Percentiles rank a stretch among this genome's conserved stretches.
Evolutionary conservation across 495 filamentous ascomycete species (phyloP).

Genomic region (Astrocystis sublimbata): DNA sequence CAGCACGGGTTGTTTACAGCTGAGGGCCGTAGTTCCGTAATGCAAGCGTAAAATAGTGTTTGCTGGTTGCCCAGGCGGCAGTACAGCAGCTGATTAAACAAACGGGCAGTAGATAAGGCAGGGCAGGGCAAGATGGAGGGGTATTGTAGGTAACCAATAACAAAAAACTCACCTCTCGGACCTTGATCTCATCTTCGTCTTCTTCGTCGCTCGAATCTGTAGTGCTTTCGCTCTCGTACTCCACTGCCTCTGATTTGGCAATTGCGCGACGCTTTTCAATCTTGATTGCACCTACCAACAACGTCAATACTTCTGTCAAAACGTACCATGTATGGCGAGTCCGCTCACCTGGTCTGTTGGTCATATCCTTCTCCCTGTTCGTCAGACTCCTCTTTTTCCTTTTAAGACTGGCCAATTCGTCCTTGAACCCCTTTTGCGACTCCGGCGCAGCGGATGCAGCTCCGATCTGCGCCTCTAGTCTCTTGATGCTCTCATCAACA

Average conservation of each 20-base stretch:
- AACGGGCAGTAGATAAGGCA: background rate
- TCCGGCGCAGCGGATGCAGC: background rate
- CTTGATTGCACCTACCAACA: constrained; percentile 5
- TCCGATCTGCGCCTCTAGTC: constrained; percentile 2
- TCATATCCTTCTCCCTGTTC: constrained; percentile 3
- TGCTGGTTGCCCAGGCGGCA: background rate
- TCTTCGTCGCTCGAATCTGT: constrained; percentile 18
- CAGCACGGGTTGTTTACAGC: background rate
- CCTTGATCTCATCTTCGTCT: background rate
- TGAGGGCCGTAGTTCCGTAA: background rate
- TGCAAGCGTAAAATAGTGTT: background rate
- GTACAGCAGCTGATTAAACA: background rate
- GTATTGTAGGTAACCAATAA: background rate
- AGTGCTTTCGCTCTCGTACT: constrained; percentile 7
- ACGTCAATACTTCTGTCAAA: background rate
- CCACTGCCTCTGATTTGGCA: constrained; percentile 11
- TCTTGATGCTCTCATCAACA: background rate
- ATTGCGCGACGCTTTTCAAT: background rate
- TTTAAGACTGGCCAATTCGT: constrained; percentile 11
- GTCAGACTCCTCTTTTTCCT: background rate
- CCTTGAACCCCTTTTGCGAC: background rate
- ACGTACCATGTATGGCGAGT: background rate
- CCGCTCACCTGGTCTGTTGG: constrained; percentile 11
- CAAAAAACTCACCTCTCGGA: constrained; percentile 7
- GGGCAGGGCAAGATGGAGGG: background rate